A percentile compares a stretch with the other conserved stretches of the same genome.
These are phyloP conservation scores for Stephanodiscus triporus DNA, from an alignment of 108 stramenopile species.

Conservation along the genomic window DNA sequence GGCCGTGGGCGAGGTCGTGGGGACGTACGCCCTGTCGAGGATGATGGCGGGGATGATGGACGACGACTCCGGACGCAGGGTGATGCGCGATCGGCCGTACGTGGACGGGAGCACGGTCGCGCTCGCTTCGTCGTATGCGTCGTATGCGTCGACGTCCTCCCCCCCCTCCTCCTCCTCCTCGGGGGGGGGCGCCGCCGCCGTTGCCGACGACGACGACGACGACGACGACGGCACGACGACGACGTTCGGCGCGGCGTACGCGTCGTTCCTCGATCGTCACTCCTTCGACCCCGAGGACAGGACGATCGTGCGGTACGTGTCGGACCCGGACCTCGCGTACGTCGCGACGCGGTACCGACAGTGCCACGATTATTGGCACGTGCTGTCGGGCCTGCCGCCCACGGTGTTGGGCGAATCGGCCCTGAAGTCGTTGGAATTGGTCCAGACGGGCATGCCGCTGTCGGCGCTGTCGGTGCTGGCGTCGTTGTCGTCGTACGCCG, in stretches of 20 bases:
- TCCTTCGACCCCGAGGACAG: constrained; percentile 91
- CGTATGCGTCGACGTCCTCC: too few relatives aligned
- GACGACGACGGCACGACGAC: constrained; percentile 28
- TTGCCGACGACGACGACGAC: constrained; percentile 48
- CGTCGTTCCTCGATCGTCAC: constrained; percentile 77
- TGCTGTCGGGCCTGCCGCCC: constrained; percentile 91
- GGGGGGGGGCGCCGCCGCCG: constrained; percentile 3
- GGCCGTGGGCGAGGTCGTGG: constrained; percentile 93
- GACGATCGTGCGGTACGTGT: constrained; percentile 65
- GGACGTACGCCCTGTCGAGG: constrained; percentile 68
- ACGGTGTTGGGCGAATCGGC: constrained; percentile 95
- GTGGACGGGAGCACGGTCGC: constrained; percentile 60
- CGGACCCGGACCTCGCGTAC: constrained; percentile 87
- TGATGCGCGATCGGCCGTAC: constrained; percentile 74
- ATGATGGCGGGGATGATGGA: constrained; percentile 61
- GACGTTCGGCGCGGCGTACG: constrained; percentile 92
- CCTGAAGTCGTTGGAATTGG: constrained; percentile 95
- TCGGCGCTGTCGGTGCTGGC: constrained; percentile 73
- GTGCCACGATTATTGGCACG: constrained; percentile 96
- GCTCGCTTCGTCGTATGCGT: constrained; percentile 19
- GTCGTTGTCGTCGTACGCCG: not conserved
- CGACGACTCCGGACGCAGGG: constrained; percentile 55
- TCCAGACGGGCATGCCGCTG: constrained; percentile 95
- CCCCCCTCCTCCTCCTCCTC: too few relatives aligned
- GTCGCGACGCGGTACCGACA: constrained; percentile 95